Evolutionary conservation across 331 rosid species (phyloP), one percentile per base, ranked within the genome.

Genomic region (Telfairia occidentalis): DNA sequence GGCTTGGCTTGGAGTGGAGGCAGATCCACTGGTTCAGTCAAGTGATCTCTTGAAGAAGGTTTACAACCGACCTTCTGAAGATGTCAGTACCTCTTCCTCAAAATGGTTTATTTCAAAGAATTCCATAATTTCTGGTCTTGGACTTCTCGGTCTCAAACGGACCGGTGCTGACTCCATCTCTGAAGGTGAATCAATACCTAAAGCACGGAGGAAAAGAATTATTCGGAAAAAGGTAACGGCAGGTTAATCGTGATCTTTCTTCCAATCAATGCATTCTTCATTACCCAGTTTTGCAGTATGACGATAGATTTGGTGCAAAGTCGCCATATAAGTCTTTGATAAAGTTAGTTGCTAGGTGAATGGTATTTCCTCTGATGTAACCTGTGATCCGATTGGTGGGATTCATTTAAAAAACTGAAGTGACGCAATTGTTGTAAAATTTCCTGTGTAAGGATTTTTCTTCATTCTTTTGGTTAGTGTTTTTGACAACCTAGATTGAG

Each of bases 1-100:
- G 64, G 96, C 91, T 32, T 93, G 97, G 98, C 91, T 93, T 59
- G 97, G 98, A n/a, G 84, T 93, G 48, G 97, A 93, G 90, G 96
- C 91, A 6, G 91, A 91, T 79, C 96, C 97, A 26, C 76, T 88
- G 74, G 89, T 84, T 81, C 88, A 85, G 21, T 86, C 98, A 5
- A 93, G 90, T 75, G 82, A 80, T n/a, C 87, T 89, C 53, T 77
- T 88, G 88, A 86, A 70, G 34, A 45, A 86, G 85, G 94, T 75
- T 10, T 89, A 91, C 87, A 91, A 75, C 82, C 88, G 94, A 82
- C 89, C 89, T 60, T 77, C 92, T 38, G 88, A 89, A 81, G 82
- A 77, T 74, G 78, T 74, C n/a, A 87, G 81, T 32, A 54, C 34
- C 7, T 63, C 84, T 5, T 85, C 96, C 54, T 87, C 97, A 12